Evolutionary conservation across 106 monocot species (phyloP).

Genomic region (Dioscorea zingiberensis): DNA sequence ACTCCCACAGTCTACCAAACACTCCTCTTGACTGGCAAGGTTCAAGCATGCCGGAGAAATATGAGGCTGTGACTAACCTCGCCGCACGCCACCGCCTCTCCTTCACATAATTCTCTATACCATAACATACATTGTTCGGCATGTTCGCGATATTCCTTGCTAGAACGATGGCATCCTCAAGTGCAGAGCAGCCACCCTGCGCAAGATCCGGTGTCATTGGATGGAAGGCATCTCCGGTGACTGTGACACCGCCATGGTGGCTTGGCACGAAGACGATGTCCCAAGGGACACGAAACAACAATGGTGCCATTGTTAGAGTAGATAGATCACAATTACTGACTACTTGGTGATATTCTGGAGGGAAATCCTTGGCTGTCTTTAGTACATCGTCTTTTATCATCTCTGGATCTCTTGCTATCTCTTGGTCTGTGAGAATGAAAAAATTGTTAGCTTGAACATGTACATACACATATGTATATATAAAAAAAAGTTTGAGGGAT

Average conservation of each 20-base stretch:
- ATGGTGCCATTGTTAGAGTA: slow-evolving; percentile 16
- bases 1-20: neutral
- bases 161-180: slow-evolving; percentile 37
- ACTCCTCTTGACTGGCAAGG: neutral
- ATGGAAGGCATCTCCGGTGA: slow-evolving; percentile 34
- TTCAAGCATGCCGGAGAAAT: slow-evolving; percentile 15
- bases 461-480: too few species aligned
- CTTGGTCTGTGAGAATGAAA: slow-evolving; percentile 3
- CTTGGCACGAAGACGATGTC: slow-evolving; percentile 11
- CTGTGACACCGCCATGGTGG: slow-evolving; percentile 14
- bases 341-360: slow-evolving; percentile 4
- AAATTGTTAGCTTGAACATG: neutral
- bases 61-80: slow-evolving; percentile 11
- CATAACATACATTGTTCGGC: neutral
- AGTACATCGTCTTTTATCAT: slow-evolving; percentile 13
- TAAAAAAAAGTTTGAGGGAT: too few species aligned
- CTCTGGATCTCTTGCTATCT: slow-evolving; percentile 19
- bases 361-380: slow-evolving; percentile 14
- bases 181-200: slow-evolving; percentile 26
- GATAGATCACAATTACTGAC: slow-evolving; percentile 4
- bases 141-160: slow-evolving; percentile 10
- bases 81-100: slow-evolving; percentile 27
- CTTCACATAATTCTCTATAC: slow-evolving; percentile 16
- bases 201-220: slow-evolving; percentile 28
- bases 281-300: slow-evolving; percentile 26